Conservation (phyloP, 495 filamentous ascomycete species). For the Penicillium malachiteum region DNA sequence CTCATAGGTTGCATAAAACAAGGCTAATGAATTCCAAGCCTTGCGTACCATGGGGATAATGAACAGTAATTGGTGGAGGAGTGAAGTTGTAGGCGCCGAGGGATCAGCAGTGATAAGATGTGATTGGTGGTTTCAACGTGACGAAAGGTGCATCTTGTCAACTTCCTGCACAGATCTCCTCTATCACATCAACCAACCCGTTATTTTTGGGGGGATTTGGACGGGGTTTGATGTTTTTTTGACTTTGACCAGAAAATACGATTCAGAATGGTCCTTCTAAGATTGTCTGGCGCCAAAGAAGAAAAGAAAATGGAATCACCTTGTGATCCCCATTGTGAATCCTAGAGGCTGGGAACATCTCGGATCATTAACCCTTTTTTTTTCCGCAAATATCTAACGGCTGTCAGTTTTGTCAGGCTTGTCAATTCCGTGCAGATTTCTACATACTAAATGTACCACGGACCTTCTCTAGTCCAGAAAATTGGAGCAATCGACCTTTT, state of each 20-base stretch:
- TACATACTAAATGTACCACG: background rate
- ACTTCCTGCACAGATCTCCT: constrained; percentile 24
- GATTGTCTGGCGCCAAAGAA: background rate
- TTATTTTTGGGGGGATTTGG: background rate
- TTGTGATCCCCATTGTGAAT: background rate
- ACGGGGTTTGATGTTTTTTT: background rate
- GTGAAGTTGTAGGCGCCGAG: constrained; percentile 25
- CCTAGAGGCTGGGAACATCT: background rate
- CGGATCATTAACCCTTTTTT: background rate
- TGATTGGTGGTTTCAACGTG: constrained; percentile 29
- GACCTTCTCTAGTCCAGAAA: background rate
- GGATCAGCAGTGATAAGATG: constrained; percentile 16
- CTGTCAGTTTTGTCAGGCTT: constrained; percentile 1
- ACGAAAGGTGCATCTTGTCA: constrained; percentile 31
- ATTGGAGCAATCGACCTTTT: background rate
- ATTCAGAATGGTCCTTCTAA: background rate
- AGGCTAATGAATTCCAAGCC: background rate
- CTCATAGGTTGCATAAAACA: background rate
- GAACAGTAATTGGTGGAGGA: constrained; percentile 18
- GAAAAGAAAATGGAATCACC: background rate
- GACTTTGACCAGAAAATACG: background rate
- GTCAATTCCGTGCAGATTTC: background rate
- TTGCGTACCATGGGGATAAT: background rate
- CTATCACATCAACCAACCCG: constrained; percentile 19
- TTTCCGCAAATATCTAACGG: background rate